Evolutionary conservation across 2,329 filamentous ascomycete species (phyloP), one percentile per base, ranked within the genome.

Genomic region (Hypomyces perniciosus): DNA sequence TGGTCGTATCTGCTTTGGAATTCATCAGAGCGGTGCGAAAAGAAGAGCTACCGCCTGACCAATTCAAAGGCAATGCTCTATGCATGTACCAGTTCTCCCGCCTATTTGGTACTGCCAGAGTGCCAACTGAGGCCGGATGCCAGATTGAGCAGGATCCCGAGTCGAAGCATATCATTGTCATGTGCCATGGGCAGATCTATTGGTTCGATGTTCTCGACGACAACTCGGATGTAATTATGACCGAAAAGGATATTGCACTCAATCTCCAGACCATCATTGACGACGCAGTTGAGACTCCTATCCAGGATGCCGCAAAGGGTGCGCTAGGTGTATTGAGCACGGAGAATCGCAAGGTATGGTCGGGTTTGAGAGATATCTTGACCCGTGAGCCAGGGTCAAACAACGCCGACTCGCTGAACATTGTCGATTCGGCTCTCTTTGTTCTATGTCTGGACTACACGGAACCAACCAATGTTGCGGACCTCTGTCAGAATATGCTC

Each of bases 81-180:
- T 93, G 90, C 76, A 99, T 99, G 93, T 96, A 96, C 68, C 93
- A 99, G 68, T 97, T 95, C 71, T 95, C 92, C 0, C 82, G 92
- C 13, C 76, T 99, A 29, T 99, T 99, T 62, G 93, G 93, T 46
- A 97, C 93, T 1, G 91, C 93, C 42, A 83, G 93, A 58, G 88
- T 99, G 7, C 93, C 93, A 0, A 97, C 92, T 1, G 89, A 95
- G 30, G 85, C 93, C 64, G 93, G 93, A 5, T 99, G 93, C 66
- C 87, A 96, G 60, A 97, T 99, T 62, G 90, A 91, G 56, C 91
- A 97, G 65, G 91, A 97, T 62, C 88, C 90, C 1, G 81, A 85
- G n/a, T 89, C 92, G 4, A 95, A 90, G 71, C 93, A 99, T 67
- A 77, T 99, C 35, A 87, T 96, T 8, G 90, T 97, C 40, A 79